Percentiles rank a stretch among this genome's conserved stretches.
Evolutionary conservation across 179 eudicot genomes (phyloP).

Genomic region (Silene noctiflora): DNA sequence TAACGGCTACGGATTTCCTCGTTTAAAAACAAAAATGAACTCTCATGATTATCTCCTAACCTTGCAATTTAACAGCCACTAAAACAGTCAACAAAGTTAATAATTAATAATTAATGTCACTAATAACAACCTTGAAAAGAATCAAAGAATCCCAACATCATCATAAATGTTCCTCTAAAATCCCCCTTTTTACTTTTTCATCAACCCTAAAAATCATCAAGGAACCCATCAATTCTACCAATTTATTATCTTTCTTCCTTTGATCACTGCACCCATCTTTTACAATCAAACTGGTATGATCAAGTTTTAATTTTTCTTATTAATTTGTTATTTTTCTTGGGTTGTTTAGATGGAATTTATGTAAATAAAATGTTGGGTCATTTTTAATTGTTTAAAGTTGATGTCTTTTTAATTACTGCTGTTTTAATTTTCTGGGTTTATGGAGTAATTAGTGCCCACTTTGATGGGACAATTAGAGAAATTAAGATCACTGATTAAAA

Average conservation of each 20-base stretch:
- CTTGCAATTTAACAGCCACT: neutral
- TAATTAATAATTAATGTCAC: neutral
- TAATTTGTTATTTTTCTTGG: neutral
- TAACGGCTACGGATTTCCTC: too few relatives aligned
- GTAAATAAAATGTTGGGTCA: too few relatives aligned
- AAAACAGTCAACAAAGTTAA: neutral
- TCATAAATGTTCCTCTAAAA: neutral
- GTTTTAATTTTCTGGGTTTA: conserved; percentile 1
- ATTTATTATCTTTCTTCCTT: neutral
- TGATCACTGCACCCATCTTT: conserved; percentile 3
- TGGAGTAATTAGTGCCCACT: neutral
- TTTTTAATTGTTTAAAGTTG: neutral
- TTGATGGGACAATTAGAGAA: neutral
- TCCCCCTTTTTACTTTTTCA: too few relatives aligned
- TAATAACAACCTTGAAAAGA: neutral
- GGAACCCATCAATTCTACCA: neutral
- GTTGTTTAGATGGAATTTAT: neutral
- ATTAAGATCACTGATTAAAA: neutral
- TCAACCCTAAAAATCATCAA: neutral
- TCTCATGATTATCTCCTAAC: neutral
- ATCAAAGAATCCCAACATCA: conserved; percentile 7
- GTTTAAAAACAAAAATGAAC: too few relatives aligned
- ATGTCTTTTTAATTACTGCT: neutral
- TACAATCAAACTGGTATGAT: conserved; percentile 1
- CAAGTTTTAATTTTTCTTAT: neutral